phyloP scores from a whole-genome alignment of 176 grass and related monocot species.

The Carex scoparia region DNA sequence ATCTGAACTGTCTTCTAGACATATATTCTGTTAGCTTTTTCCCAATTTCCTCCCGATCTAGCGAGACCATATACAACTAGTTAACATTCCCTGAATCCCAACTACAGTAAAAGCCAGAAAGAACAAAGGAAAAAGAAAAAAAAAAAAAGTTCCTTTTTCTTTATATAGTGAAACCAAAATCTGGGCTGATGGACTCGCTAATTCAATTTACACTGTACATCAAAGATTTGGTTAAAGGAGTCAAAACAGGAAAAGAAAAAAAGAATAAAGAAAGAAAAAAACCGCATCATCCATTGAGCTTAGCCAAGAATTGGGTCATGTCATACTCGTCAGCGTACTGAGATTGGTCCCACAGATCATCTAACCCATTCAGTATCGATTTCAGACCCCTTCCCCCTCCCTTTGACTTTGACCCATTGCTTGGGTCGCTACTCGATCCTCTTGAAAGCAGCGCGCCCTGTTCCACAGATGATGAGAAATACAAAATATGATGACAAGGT shows the following conservation, averaged over 20 bases:
- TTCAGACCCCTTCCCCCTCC: constrained; percentile 70
- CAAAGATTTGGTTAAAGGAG: constrained; percentile 5
- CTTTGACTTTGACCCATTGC: constrained; percentile 48
- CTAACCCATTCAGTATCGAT: constrained; percentile 69
- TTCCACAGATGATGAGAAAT: neutral
- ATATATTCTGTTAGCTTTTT: constrained; percentile 14
- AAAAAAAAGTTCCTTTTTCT: neutral
- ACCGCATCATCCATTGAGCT: constrained; percentile 61
- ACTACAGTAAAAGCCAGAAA: neutral
- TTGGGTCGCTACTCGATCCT: constrained; percentile 32
- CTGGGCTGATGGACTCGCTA: constrained; percentile 21
- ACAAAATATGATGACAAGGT: neutral
- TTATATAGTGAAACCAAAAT: neutral
- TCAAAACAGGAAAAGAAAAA: neutral
- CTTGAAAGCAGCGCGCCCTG: constrained; percentile 56
- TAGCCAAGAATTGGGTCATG: constrained; percentile 68
- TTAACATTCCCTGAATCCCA: neutral
- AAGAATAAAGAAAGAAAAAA: neutral
- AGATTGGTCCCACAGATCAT: constrained; percentile 91
- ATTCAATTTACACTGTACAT: constrained; percentile 86
- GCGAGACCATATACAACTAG: constrained; percentile 20
- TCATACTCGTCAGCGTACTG: constrained; percentile 86
- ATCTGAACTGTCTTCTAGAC: constrained; percentile 20
- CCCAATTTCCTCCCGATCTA: constrained; percentile 2
- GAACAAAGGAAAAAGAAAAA: neutral